Evolutionary conservation across 805 yeast species (phyloP).

Genomic region (Lipomyces sp.): DNA sequence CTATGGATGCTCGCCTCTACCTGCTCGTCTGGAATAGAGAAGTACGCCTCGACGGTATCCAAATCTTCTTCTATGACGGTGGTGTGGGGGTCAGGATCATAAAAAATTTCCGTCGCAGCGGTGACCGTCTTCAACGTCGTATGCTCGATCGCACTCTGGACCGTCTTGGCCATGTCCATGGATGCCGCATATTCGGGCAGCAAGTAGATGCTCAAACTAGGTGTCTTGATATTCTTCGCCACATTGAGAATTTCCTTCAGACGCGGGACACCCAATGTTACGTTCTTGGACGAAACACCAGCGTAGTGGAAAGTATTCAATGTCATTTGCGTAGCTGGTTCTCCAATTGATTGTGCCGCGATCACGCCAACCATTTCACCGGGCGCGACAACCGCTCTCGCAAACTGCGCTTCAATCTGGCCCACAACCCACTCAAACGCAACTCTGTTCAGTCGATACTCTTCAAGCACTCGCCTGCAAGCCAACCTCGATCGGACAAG

Average conservation of each 20-base stretch:
- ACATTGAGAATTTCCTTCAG: conserved; percentile 96
- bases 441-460: conserved; percentile 76
- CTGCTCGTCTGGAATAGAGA: conserved; percentile 96
- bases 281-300: conserved; percentile 96
- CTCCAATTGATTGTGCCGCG: conserved; percentile 98
- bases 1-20: conserved; percentile 91
- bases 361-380: conserved; percentile 99
- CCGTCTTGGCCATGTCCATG: conserved; percentile 90
- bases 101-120: conserved; percentile 94
- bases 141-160: conserved; percentile 96
- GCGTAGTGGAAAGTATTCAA: conserved; percentile 97
- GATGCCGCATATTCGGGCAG: conserved; percentile 79
- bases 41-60: conserved; percentile 96
- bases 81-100: conserved; percentile 96
- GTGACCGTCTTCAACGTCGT: conserved; percentile 94
- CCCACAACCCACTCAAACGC: conserved; percentile 97
- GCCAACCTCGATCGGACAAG: conserved; percentile 91
- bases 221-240: conserved; percentile 98
- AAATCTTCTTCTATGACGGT: conserved; percentile 97
- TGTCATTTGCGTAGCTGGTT: conserved; percentile 98
- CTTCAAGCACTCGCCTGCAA: conserved; percentile 87
- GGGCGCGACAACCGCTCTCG: conserved; percentile 88
- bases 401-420: conserved; percentile 91
- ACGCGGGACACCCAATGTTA: conserved; percentile 96
- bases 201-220: conserved; percentile 95